Evolutionary conservation across 352 stramenopile species (phyloP), one percentile per base, ranked within the genome.

Genomic region (Discostella stelligera): DNA sequence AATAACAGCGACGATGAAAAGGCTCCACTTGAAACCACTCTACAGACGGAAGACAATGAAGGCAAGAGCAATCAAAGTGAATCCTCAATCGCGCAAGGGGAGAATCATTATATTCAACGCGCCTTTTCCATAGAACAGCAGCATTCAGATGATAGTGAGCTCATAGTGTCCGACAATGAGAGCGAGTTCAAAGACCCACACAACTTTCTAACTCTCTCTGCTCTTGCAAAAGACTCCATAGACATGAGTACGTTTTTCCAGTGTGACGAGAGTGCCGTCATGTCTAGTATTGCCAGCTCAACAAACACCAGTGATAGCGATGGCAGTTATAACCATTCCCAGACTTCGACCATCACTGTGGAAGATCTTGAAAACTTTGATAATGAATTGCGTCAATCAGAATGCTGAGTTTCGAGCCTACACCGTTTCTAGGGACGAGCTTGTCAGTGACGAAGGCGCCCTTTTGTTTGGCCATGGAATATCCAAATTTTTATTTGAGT

Each of bases 341-440:
- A 60, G 9, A 60, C 20, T 7, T 25, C 14, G 21, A 16, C 11
- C 0, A 50, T 64, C 6, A 64, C 55, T 6, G 16, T 32, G 0
- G 32, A 50, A 16, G 55, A 64, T 64, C 23, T 64, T n/a, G 10
- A 30, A 16, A 30, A 64, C 32, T 64, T 64, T 64, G 55, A 64
- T 18, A 37, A 64, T 30, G 55, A 64, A 5, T 46, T 62, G 8
- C 55, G 55, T 20, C 55, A 39, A 18, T 32, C 32, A 50, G 55
- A 64, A 37, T 64, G 27, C 48, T 64, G 30, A 63, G n/a, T n/a
- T n/a, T n/a, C n/a, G n/a, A n/a, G n/a, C n/a, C n/a, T n/a, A n/a
- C n/a, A n/a, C n/a, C n/a, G n/a, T n/a, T n/a, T n/a, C n/a, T n/a
- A n/a, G n/a, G n/a, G n/a, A n/a, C n/a, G n/a, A n/a, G n/a, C n/a